Base-by-base conservation (phyloP, 2,329 filamentous ascomycete genomes). In the Orbilia javanica region DNA sequence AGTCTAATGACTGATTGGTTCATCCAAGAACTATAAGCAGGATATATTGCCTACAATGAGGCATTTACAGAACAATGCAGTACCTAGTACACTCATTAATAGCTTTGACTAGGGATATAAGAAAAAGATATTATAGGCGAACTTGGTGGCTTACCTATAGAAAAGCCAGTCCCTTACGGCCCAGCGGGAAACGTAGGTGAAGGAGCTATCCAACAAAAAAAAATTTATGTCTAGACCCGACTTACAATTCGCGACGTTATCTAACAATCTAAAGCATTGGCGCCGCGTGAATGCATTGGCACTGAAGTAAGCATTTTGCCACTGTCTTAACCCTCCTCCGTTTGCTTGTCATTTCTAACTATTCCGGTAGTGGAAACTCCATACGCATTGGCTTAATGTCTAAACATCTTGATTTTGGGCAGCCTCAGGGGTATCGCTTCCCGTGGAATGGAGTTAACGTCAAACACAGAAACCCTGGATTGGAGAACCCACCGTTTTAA, bases 281-380 rank as follows among this genome's bases (percentile, higher is more conserved):
- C n/a, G 4, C 36, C 15, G n/a, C 52, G 22, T n/a, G 0, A 22
- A 22, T 36, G 29, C n/a, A 57, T 36, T 22, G 10, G 13, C 29
- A 34, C 10, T 22, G 15, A 50, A 50, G 50, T 36, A 20, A 57
- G 52, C 52, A 15, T 57, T 57, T 57, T 22, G 52, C 52, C 52
- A 36, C 50, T 18, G 3, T 53, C 27, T 31, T 31, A 13, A 31
- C 3, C 3, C 20, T 15, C 8, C 10, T n/a, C 10, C 13, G 18
- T 8, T n/a, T 53, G 6, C 27, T 53, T 53, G 27, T 53, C 50
- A 31, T 57, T 4, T 20, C 18, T 22, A 34, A 34, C 7, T 55
- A 55, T 13, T 20, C 52, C n/a, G 5, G 27, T 36, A 55, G n/a
- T 13, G 31, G 29, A 31, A 57, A 15, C 52, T 22, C n/a, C 5